Percentiles rank a stretch among this genome's conserved stretches.
Conservation (phyloP, 2,329 filamentous ascomycete genomes). For the Magnaporthiopsis poae region DNA sequence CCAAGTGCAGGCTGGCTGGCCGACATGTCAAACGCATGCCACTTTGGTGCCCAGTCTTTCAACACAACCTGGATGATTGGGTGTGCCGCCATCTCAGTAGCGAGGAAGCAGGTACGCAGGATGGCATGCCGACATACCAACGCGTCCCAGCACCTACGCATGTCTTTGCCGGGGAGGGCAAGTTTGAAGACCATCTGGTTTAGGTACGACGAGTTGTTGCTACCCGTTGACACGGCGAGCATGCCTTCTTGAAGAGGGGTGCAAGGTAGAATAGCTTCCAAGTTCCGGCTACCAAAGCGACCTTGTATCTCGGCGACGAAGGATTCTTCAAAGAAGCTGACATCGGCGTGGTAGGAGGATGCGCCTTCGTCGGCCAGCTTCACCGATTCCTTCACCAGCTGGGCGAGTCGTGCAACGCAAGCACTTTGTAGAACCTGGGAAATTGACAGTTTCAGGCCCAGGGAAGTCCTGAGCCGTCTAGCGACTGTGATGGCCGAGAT, state of each 20-base stretch:
- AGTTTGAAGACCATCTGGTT: conserved; percentile 63
- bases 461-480: conserved; percentile 38
- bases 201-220: conserved; percentile 45
- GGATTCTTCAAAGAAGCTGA: neutral
- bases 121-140: conserved; percentile 63
- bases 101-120: conserved; percentile 64
- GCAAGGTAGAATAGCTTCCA: conserved; percentile 55
- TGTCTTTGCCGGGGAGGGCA: conserved; percentile 32
- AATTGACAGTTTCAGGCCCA: conserved; percentile 47
- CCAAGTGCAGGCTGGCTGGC: conserved; percentile 21
- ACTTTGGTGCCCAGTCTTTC: conserved; percentile 30
- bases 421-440: conserved; percentile 60
- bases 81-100: conserved; percentile 48
- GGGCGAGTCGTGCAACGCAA: conserved; percentile 52
- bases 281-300: neutral
- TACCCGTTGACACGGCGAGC: conserved; percentile 49
- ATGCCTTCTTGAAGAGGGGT: conserved; percentile 83
- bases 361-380: neutral
- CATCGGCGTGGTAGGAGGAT: neutral
- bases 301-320: neutral
- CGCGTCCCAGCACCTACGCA: conserved; percentile 52
- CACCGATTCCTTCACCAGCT: conserved; percentile 15
- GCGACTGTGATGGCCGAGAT: conserved; percentile 68
- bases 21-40: conserved; percentile 26
- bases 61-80: conserved; percentile 68